These are phyloP conservation scores for Rhizopogon vinicolor DNA, from an alignment of 768 basidiomycete genomes.

Conservation along the genomic window DNA sequence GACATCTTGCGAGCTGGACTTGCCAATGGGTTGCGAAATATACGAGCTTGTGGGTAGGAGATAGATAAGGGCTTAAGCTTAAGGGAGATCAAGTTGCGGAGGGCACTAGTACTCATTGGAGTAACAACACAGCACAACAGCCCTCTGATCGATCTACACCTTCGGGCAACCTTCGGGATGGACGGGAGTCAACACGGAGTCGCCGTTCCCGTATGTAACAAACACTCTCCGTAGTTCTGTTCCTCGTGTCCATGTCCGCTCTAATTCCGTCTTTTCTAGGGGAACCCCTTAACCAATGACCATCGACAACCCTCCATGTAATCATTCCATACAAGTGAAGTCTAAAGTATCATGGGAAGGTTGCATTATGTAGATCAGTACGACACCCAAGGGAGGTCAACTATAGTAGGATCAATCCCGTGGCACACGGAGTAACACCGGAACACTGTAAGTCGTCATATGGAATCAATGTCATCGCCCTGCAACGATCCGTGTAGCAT, in stretches of 20 bases:
- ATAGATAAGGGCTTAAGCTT: constrained; percentile 2
- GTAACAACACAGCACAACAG: constrained; percentile 13
- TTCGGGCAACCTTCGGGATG: not conserved
- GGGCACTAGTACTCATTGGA: constrained; percentile 2
- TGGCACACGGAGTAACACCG: not conserved
- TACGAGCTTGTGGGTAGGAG: not conserved
- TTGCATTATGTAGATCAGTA: not conserved
- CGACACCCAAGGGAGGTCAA: not conserved
- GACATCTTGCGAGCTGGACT: constrained; percentile 12
- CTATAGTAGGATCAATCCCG: not conserved
- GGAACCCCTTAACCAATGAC: too few relatives aligned
- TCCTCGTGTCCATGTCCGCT: constrained; percentile 1
- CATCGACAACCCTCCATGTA: not conserved
- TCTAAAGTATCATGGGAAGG: not conserved
- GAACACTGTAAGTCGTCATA: not conserved
- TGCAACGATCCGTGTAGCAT: constrained; percentile 26
- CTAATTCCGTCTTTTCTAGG: constrained; percentile 6
- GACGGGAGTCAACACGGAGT: not conserved
- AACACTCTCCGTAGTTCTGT: constrained; percentile 1
- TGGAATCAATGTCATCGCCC: constrained; percentile 22
- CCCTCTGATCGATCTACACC: constrained; percentile 10
- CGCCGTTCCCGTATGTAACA: not conserved
- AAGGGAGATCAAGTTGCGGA: constrained; percentile 5
- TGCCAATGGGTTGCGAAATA: not conserved
- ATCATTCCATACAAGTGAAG: not conserved